A percentile compares a stretch with the other conserved stretches of the same genome.
Evolutionary conservation across 305 asterid species (phyloP).

Genomic region (Fraxinus floribunda): DNA sequence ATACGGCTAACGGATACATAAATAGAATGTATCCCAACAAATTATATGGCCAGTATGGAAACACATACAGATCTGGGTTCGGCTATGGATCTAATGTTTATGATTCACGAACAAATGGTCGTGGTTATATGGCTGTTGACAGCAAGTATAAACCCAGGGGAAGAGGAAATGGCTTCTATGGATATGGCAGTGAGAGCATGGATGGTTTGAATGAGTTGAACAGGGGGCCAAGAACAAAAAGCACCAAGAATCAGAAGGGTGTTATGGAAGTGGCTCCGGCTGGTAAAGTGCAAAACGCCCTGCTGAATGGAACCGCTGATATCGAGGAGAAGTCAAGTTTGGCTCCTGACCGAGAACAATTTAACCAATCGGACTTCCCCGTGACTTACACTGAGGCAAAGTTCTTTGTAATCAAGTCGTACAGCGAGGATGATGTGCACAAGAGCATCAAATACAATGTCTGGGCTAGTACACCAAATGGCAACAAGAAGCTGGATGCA

Average conservation of each 20-base stretch:
- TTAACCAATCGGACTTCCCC: constrained; percentile 40
- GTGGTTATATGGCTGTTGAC: constrained; percentile 59
- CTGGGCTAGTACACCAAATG: constrained; percentile 79
- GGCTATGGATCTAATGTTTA: constrained; percentile 55
- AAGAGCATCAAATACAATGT: constrained; percentile 72
- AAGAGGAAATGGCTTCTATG: constrained; percentile 49
- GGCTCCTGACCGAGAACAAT: constrained; percentile 53
- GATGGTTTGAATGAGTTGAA: constrained; percentile 75
- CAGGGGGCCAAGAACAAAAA: constrained; percentile 67
- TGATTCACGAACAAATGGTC: constrained; percentile 42
- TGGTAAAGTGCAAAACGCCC: constrained; percentile 54
- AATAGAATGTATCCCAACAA: constrained; percentile 59
- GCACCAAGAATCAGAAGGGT: constrained; percentile 48
- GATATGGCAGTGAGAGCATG: constrained; percentile 47
- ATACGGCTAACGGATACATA: constrained; percentile 43
- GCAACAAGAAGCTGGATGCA: constrained; percentile 71
- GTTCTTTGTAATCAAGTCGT: constrained; percentile 67
- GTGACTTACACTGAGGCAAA: constrained; percentile 49
- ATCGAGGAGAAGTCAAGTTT: constrained; percentile 31
- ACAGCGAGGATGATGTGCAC: constrained; percentile 79
- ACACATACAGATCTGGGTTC: constrained; percentile 49
- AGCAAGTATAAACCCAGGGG: constrained; percentile 65
- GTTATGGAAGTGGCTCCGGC: constrained; percentile 45
- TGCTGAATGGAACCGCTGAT: constrained; percentile 37
- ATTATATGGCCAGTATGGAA: constrained; percentile 55